These are phyloP conservation scores for Chlorella vulgaris DNA, from an alignment of 139 green algal genomes.

Conservation along the genomic window DNA sequence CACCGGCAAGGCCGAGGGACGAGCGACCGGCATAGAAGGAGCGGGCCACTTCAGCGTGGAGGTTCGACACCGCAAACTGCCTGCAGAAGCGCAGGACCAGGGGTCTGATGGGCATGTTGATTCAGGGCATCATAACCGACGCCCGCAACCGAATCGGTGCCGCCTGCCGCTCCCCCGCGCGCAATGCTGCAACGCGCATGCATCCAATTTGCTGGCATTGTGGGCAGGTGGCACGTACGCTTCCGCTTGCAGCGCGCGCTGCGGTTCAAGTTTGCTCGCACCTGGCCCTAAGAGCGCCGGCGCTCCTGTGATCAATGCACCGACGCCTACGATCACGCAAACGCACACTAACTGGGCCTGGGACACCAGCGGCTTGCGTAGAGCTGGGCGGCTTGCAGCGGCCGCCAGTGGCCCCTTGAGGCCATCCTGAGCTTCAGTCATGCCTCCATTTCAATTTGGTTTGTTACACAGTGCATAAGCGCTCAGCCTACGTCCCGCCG, in stretches of 20 bases:
- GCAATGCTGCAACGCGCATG: neutral
- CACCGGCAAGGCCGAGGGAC: neutral
- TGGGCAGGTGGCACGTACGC: neutral
- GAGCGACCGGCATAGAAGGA: neutral
- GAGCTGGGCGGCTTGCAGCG: neutral
- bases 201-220: neutral
- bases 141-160: too few relatives aligned
- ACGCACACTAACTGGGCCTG: neutral
- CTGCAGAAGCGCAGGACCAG: neutral
- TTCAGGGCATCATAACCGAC: too few relatives aligned
- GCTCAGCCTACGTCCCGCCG: too few relatives aligned
- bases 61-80: neutral
- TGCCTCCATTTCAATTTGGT: neutral
- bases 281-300: neutral
- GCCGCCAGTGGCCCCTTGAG: neutral
- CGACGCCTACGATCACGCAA: neutral
- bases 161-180: too few relatives aligned
- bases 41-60: too few relatives aligned
- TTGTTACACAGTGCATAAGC: too few relatives aligned
- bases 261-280: too few relatives aligned
- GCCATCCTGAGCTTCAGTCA: neutral
- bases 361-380: neutral
- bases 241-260: neutral
- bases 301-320: neutral
- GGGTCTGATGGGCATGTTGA: too few relatives aligned